Conservation (phyloP, 345 rosid species). For the Ceriops tagal region DNA sequence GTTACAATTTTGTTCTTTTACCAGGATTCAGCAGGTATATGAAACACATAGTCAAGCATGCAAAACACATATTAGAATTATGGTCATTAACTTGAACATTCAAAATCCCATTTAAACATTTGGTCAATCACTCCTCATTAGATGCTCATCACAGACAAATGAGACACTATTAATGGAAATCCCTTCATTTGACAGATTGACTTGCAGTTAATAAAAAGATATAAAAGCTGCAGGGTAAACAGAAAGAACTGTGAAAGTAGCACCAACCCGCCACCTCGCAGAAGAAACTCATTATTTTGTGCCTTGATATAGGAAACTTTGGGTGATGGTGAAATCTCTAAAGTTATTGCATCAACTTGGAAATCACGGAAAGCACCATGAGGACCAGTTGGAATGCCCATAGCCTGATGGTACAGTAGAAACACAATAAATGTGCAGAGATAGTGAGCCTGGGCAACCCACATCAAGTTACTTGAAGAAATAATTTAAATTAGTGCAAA, state of each 20-base stretch:
- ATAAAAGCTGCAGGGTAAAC: not conserved
- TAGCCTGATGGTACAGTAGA: slow-evolving; percentile 47
- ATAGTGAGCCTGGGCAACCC: slow-evolving; percentile 1
- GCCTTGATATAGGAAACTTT: slow-evolving; percentile 42
- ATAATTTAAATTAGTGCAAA: not conserved
- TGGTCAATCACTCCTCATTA: not conserved
- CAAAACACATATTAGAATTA: not conserved
- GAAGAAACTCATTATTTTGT: slow-evolving; percentile 60
- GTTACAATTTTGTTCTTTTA: not conserved
- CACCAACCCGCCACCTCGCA: slow-evolving; percentile 69
- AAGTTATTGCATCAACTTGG: slow-evolving; percentile 91
- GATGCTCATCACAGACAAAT: not conserved
- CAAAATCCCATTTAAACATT: too few relatives aligned
- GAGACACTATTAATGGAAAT: not conserved
- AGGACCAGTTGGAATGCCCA: slow-evolving; percentile 90
- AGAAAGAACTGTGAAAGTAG: slow-evolving; percentile 12
- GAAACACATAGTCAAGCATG: not conserved
- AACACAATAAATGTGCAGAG: not conserved
- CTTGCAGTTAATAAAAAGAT: too few relatives aligned
- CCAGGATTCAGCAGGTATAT: not conserved
- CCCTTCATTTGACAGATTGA: not conserved
- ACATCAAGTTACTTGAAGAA: not conserved
- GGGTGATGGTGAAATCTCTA: slow-evolving; percentile 74
- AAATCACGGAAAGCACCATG: slow-evolving; percentile 97
- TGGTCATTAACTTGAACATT: not conserved